Conservation (phyloP, 192 early-diverging fungal species). For the Backusella sp. region DNA sequence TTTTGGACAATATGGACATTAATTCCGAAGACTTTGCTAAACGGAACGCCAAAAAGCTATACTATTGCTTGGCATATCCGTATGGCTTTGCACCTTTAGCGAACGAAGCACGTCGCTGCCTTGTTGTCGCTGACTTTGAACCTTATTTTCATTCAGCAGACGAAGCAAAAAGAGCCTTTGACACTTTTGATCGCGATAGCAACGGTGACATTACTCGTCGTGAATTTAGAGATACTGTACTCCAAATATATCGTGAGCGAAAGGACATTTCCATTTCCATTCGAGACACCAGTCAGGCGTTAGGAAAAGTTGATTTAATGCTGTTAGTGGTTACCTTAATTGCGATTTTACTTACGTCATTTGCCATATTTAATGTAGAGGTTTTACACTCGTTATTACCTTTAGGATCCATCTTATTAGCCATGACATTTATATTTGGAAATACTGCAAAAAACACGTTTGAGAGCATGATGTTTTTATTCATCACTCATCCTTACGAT, state of each 20-base stretch:
- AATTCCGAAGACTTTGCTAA: slow-evolving; percentile 28
- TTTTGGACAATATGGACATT: slow-evolving; percentile 21
- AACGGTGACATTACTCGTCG: slow-evolving; percentile 79
- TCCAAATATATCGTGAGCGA: slow-evolving; percentile 80
- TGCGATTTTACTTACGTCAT: slow-evolving; percentile 49
- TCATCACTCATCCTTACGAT: slow-evolving; percentile 73
- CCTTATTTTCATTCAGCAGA: slow-evolving; percentile 71
- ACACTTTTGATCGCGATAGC: slow-evolving; percentile 82
- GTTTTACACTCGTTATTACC: slow-evolving; percentile 22
- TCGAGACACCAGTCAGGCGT: slow-evolving; percentile 79
- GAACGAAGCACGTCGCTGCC: slow-evolving; percentile 45
- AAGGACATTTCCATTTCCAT: slow-evolving; percentile 66
- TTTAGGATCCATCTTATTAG: slow-evolving; percentile 48
- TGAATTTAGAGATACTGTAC: slow-evolving; percentile 78
- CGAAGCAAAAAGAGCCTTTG: slow-evolving; percentile 78
- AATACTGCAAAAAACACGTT: slow-evolving; percentile 74
- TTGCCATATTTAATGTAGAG: slow-evolving; percentile 38
- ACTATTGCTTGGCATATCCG: slow-evolving; percentile 20
- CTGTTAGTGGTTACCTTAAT: slow-evolving; percentile 53
- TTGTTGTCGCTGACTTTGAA: slow-evolving; percentile 67
- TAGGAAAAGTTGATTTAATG: slow-evolving; percentile 74
- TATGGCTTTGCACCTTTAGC: background rate
- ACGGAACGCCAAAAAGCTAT: slow-evolving; percentile 30
- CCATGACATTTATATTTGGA: slow-evolving; percentile 83
- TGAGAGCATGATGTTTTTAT: slow-evolving; percentile 82